Evolutionary conservation across 1,139 yeast species (phyloP), one percentile per base, ranked within the genome.

Genomic region (Spencermartinsiella ligniputridi): DNA sequence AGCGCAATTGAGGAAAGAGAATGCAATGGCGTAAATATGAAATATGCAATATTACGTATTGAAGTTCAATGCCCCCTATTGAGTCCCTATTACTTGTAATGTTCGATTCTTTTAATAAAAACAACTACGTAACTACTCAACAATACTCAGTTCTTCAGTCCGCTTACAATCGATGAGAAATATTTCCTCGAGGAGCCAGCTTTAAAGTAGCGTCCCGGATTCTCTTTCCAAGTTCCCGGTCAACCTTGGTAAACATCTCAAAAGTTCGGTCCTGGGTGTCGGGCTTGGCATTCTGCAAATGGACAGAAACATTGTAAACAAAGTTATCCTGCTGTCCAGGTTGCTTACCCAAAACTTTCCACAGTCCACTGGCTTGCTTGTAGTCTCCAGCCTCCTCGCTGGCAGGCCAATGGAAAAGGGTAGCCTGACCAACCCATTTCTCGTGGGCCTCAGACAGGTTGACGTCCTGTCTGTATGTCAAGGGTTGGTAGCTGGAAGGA

Each of bases 401-500:
- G 19, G 76, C 76, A 53, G 76, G 74, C 96, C 96, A 87, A 71
- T 86, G 92, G 79, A 78, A 83, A 57, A 90, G 87, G 54, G 81
- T 72, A 45, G 95, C 96, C 54, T 94, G 82, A 51, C 96, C 96
- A 46, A 72, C 68, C 88, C 95, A 87, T 49, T 77, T 74, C 70
- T 88, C 96, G 66, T 87, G 96, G 52, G 79, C 79, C 61, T 75
- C 73, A 17, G 25, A 16, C 16, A 24, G 12, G 32, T 37, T 37
- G 24, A 37, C 27, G 22, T 37, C 33, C 24, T 37, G 33, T 17
- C 21, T 6, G 32, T 34, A 40, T 25, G 36, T 34, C 19, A 40
- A 18, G 9, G 42, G 35, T 12, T 37, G 24, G 33, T 18, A 34
- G 5, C 30, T 42, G 2, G 49, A 40, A 12, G 80, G 71, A 67